Evolutionary conservation across 495 filamentous ascomycete species (phyloP).

Genomic region (Neurospora sp.): DNA sequence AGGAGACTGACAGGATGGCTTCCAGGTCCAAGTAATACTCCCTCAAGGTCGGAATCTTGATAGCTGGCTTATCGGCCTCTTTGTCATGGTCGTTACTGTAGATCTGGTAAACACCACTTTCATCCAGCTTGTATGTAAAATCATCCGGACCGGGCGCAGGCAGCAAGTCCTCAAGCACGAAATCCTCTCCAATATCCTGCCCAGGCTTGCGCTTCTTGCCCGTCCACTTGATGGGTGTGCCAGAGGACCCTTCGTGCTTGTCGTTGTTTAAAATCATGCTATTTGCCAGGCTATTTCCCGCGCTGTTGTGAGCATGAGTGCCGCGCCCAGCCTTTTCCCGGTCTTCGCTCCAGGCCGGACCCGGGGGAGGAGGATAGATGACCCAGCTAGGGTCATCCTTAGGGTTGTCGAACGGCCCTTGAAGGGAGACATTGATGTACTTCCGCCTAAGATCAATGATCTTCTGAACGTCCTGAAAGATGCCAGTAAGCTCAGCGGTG

Average conservation of each 20-base stretch:
- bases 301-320: slow-evolving; percentile 27
- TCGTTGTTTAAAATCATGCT: slow-evolving; percentile 39
- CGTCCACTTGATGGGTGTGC: slow-evolving; percentile 16
- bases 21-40: slow-evolving; percentile 97
- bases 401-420: slow-evolving; percentile 71
- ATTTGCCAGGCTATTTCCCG: slow-evolving; percentile 44
- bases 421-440: slow-evolving; percentile 80
- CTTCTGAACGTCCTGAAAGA: slow-evolving; percentile 79
- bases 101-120: slow-evolving; percentile 82
- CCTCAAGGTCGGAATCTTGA: slow-evolving; percentile 75
- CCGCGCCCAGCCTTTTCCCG: slow-evolving; percentile 37
- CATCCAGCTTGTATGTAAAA: slow-evolving; percentile 67
- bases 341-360: slow-evolving; percentile 77
- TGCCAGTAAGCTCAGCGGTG: slow-evolving; percentile 67
- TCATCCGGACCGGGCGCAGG: slow-evolving; percentile 62
- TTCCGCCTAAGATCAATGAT: slow-evolving; percentile 78
- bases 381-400: slow-evolving; percentile 75
- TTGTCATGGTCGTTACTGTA: slow-evolving; percentile 58
- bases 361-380: slow-evolving; percentile 84
- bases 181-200: slow-evolving; percentile 69
- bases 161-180: slow-evolving; percentile 64
- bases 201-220: slow-evolving; percentile 70
- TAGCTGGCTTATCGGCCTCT: slow-evolving; percentile 54
- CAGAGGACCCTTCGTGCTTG: slow-evolving; percentile 11
- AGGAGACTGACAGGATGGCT: slow-evolving; percentile 68